Conservation (phyloP, 768 basidiomycete species). For the Russula dissimulans region DNA sequence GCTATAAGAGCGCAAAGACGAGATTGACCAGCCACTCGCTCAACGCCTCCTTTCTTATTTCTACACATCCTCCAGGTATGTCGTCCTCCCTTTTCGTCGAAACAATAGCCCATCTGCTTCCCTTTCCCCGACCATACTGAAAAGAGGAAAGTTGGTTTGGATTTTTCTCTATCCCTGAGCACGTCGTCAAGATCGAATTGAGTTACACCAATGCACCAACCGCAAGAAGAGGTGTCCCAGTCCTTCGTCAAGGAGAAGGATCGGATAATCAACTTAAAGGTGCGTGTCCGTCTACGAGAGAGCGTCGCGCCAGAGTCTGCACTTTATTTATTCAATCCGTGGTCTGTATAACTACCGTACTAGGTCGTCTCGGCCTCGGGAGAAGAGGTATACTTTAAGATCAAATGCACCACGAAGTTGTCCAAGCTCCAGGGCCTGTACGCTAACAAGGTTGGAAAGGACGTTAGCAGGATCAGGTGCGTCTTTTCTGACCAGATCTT, state of each 20-base stretch:
- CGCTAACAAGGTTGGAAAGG: slow-evolving; percentile 87
- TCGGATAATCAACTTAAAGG: slow-evolving; percentile 73
- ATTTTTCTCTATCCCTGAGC: not conserved
- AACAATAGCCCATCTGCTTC: not conserved
- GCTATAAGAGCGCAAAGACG: not conserved
- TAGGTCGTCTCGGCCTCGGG: slow-evolving; percentile 69
- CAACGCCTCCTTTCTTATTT: slow-evolving; percentile 1
- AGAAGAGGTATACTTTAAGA: slow-evolving; percentile 95
- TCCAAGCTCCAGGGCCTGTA: slow-evolving; percentile 91
- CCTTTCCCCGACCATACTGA: no score
- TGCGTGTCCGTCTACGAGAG: slow-evolving; percentile 25
- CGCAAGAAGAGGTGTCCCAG: slow-evolving; percentile 23
- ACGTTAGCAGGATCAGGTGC: slow-evolving; percentile 79
- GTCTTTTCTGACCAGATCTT: slow-evolving; percentile 23
- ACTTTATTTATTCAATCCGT: no score
- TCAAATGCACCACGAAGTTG: slow-evolving; percentile 86
- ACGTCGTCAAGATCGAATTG: not conserved
- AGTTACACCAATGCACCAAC: slow-evolving; percentile 2
- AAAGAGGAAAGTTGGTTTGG: no score
- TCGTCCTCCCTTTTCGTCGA: not conserved
- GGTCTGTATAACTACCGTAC: no score
- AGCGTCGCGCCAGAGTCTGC: not conserved
- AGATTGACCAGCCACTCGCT: not conserved
- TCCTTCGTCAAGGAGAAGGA: no score
- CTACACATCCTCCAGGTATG: not conserved